Conservation (phyloP, 257 asterid species). For the Solanum pimpinellifolium region DNA sequence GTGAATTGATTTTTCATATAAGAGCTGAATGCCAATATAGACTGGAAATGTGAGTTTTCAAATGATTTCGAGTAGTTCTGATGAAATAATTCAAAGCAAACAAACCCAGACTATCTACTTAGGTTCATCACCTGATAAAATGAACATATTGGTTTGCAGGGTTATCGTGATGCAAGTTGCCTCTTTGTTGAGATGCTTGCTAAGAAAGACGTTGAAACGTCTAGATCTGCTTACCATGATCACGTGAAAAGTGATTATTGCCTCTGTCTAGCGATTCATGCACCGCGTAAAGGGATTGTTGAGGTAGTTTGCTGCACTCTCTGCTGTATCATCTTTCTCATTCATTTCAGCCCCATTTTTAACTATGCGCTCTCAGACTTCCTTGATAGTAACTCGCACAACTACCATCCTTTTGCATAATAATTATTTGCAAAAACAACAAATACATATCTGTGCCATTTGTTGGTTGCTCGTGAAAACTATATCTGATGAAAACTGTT, state of each 20-base stretch:
- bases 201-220: conserved; percentile 31
- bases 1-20: neutral
- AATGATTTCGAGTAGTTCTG: neutral
- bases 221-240: conserved; percentile 23
- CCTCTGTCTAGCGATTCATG: conserved; percentile 93
- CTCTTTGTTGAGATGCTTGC: conserved; percentile 90
- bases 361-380: neutral
- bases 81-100: neutral
- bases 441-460: neutral
- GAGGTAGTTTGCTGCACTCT: conserved; percentile 45
- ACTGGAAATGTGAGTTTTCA: neutral
- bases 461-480: neutral
- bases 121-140: neutral
- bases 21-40: neutral
- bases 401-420: neutral
- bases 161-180: conserved; percentile 98
- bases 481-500: neutral
- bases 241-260: conserved; percentile 66
- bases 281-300: conserved; percentile 89
- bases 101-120: neutral
- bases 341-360: neutral
- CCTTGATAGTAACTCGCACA: neutral
- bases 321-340: neutral
- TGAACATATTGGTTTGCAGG: conserved; percentile 31
- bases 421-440: neutral